Percentiles rank a stretch among this genome's conserved stretches.
phyloP scores from a whole-genome alignment of 2,329 filamentous ascomycete species.

The Bimuria novae-zelandiae region DNA sequence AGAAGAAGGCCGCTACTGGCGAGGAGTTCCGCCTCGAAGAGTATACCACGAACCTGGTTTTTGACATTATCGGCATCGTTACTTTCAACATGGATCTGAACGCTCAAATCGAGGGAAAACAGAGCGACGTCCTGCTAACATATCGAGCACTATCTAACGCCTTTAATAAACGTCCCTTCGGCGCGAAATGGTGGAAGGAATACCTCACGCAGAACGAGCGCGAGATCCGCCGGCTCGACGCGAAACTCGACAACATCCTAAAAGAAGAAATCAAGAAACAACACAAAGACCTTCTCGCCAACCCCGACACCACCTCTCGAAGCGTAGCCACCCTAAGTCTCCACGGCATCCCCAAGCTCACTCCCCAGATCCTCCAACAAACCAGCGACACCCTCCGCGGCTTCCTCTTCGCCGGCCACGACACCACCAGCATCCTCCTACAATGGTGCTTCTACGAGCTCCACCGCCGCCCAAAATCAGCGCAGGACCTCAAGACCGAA shows the following conservation, averaged over 20 bases:
- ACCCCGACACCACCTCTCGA: constrained; percentile 6
- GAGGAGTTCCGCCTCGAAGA: constrained; percentile 20
- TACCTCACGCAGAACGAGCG: constrained; percentile 23
- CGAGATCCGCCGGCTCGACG: constrained; percentile 14
- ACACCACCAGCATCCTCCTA: constrained; percentile 33
- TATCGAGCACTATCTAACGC: constrained; percentile 22
- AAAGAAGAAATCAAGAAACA: constrained; percentile 20
- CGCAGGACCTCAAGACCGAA: constrained; percentile 22
- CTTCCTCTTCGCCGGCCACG: constrained; percentile 42
- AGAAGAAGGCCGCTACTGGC: constrained; percentile 13
- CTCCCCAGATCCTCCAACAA: constrained; percentile 31
- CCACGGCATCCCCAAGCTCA: constrained; percentile 18
- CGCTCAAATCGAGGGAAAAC: constrained; percentile 19
- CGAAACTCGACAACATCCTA: constrained; percentile 19
- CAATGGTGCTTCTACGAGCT: constrained; percentile 34
- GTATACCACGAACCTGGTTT: constrained; percentile 21
- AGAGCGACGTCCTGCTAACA: constrained; percentile 19
- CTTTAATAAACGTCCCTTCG: constrained; percentile 22
- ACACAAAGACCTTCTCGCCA: constrained; percentile 9
- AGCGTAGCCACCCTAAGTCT: constrained; percentile 22
- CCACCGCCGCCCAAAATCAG: constrained; percentile 20
- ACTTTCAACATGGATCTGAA: constrained; percentile 22
- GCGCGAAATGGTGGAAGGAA: constrained; percentile 15
- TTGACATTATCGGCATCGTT: constrained; percentile 29
- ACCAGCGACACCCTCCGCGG: constrained; percentile 42